Conservation (phyloP, 208 protist genomes). For the Trypanosoma mega region DNA sequence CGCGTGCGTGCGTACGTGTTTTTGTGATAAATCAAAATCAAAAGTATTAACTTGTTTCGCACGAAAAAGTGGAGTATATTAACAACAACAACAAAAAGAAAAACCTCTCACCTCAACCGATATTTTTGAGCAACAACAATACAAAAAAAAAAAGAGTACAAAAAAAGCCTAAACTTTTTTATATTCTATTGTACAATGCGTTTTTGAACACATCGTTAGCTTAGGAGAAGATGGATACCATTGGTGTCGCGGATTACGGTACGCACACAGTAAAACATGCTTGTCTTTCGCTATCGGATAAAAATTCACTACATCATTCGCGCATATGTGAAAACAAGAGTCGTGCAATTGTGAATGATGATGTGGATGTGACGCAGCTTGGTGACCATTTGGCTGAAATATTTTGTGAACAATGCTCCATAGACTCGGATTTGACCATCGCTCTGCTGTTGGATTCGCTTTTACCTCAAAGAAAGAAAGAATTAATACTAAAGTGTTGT, state of each 20-base stretch:
- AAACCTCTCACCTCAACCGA: neutral
- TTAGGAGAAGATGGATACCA: conserved; percentile 15
- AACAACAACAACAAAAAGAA: too few relatives aligned
- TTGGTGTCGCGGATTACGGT: conserved; percentile 56
- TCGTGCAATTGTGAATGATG: conserved; percentile 12
- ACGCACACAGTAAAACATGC: conserved; percentile 61
- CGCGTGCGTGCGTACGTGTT: too few relatives aligned
- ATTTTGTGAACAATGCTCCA: conserved; percentile 12
- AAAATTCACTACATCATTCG: conserved; percentile 11
- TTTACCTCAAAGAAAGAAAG: conserved; percentile 42
- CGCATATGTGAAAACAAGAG: conserved; percentile 11
- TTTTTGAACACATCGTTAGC: neutral
- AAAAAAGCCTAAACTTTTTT: neutral
- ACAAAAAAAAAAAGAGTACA: neutral
- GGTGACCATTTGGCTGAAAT: conserved; percentile 25
- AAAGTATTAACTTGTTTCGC: neutral
- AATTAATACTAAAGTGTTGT: conserved; percentile 50
- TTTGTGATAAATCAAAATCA: neutral
- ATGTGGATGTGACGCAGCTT: conserved; percentile 19
- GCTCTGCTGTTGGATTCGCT: conserved; percentile 58
- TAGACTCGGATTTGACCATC: conserved; percentile 54
- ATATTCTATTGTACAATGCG: neutral
- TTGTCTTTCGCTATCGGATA: conserved; percentile 35
- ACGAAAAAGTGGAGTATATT: too few relatives aligned
- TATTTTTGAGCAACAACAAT: neutral